Conservation (phyloP, 768 basidiomycete genomes). For the Tremella fuciformis region DNA sequence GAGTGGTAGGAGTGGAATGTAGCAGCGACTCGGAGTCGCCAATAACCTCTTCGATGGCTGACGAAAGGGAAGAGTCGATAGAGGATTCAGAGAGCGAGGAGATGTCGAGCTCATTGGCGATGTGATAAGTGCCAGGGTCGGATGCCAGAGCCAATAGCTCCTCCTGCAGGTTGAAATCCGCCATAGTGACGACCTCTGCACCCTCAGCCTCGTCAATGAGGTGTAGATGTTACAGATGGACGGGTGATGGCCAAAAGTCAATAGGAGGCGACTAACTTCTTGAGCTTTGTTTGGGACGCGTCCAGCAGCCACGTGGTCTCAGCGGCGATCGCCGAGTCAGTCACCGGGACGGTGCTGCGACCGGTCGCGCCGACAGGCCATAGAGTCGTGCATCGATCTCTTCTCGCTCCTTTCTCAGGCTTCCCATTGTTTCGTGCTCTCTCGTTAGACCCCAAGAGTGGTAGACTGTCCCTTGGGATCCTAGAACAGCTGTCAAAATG, state of each 20-base stretch:
- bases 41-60: conserved; percentile 76
- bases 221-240: not conserved
- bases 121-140: conserved; percentile 63
- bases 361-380: not conserved
- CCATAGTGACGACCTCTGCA: conserved; percentile 21
- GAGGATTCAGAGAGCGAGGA: conserved; percentile 55
- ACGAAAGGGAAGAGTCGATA: conserved; percentile 55
- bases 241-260: not conserved
- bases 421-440: not conserved
- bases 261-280: conserved; percentile 7
- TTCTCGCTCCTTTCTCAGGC: conserved; percentile 7
- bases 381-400: not conserved
- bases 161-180: conserved; percentile 71
- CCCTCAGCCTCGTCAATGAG: not conserved
- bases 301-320: too few species aligned
- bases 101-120: conserved; percentile 67
- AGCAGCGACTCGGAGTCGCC: conserved; percentile 69
- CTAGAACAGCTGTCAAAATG: not conserved
- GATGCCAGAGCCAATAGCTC: conserved; percentile 64
- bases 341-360: not conserved
- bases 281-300: conserved; percentile 13
- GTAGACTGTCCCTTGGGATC: not conserved
- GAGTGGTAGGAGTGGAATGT: conserved; percentile 59
- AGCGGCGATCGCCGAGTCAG: too few species aligned
- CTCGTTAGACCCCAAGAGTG: not conserved